Conservation (phyloP, 106 monocot species). For the Allium fistulosum region DNA sequence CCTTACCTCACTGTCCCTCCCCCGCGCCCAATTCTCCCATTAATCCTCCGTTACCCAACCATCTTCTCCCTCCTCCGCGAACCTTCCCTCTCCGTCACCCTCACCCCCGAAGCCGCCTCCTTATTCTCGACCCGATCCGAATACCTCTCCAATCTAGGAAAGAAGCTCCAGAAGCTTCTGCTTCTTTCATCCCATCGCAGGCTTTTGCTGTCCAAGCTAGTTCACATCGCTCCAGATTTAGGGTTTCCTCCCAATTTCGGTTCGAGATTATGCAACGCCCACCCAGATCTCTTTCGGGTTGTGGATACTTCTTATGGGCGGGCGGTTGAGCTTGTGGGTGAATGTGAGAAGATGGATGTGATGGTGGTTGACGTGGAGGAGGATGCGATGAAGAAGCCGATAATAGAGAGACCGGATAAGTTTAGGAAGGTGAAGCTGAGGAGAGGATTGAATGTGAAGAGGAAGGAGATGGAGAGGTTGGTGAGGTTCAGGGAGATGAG, state of each 20-base stretch:
- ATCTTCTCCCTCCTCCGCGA: conserved; percentile 68
- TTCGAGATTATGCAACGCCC: conserved; percentile 48
- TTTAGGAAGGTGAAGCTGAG: conserved; percentile 57
- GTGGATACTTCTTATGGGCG: conserved; percentile 66
- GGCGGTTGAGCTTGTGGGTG: conserved; percentile 50
- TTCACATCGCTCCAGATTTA: conserved; percentile 77
- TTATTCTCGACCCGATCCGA: conserved; percentile 30
- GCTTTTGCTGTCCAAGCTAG: conserved; percentile 71
- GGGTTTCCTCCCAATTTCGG: conserved; percentile 72
- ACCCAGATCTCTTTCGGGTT: conserved; percentile 53
- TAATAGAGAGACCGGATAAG: conserved; percentile 57
- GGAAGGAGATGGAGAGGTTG: conserved; percentile 59
- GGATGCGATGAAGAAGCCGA: conserved; percentile 19
- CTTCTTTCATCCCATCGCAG: conserved; percentile 41
- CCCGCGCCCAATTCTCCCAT: conserved; percentile 47
- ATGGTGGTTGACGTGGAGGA: conserved; percentile 17
- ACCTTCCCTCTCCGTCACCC: conserved; percentile 30
- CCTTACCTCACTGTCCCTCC: conserved; percentile 51
- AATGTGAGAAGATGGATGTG: conserved; percentile 18
- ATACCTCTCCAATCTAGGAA: conserved; percentile 32
- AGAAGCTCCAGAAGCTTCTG: conserved; percentile 71
- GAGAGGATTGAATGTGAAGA: conserved; percentile 64
- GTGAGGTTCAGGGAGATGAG: conserved; percentile 51
- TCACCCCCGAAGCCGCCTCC: conserved; percentile 58
- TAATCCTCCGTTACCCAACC: conserved; percentile 80